Conservation (phyloP, 306 rosid species). For the Comarum palustre region DNA sequence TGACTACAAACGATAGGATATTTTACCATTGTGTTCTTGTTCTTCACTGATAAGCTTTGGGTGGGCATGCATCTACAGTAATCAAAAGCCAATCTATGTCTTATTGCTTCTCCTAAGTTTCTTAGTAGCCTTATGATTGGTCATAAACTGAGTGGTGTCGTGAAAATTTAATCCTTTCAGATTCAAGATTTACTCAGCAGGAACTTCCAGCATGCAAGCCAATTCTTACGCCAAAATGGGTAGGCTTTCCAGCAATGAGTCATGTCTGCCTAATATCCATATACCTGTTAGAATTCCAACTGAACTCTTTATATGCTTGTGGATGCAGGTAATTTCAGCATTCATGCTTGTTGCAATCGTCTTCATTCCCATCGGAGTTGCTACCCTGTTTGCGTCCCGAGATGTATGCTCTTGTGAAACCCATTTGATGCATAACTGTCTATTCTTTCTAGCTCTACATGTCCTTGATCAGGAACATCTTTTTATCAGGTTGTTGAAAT, state of each 20-base stretch:
- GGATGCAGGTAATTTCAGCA: slow-evolving; percentile 77
- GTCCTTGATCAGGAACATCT: slow-evolving; percentile 29
- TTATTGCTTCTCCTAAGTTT: background rate
- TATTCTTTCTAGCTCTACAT: slow-evolving; percentile 20
- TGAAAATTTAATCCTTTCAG: slow-evolving; percentile 37
- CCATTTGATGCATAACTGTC: background rate
- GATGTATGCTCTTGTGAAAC: slow-evolving; percentile 47
- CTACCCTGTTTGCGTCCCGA: slow-evolving; percentile 69
- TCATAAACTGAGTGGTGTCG: slow-evolving; percentile 20
- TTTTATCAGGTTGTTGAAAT: slow-evolving; percentile 77
- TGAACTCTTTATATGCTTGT: background rate
- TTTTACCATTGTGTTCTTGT: background rate
- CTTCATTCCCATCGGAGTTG: slow-evolving; percentile 91
- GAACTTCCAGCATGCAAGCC: slow-evolving; percentile 99
- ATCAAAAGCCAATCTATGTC: background rate
- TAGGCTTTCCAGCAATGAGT: slow-evolving; percentile 25
- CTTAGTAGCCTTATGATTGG: background rate
- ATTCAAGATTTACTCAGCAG: slow-evolving; percentile 93
- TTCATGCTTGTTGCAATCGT: slow-evolving; percentile 73
- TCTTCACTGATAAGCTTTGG: background rate
- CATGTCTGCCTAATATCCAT: background rate
- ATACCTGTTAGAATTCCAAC: background rate
- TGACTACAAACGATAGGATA: background rate
- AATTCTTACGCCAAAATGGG: slow-evolving; percentile 91
- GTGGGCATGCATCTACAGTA: background rate